A percentile compares a stretch with the other conserved stretches of the same genome.
Evolutionary conservation across 805 yeast species (phyloP).

Genomic region (Saccharomycopsis fermentans): DNA sequence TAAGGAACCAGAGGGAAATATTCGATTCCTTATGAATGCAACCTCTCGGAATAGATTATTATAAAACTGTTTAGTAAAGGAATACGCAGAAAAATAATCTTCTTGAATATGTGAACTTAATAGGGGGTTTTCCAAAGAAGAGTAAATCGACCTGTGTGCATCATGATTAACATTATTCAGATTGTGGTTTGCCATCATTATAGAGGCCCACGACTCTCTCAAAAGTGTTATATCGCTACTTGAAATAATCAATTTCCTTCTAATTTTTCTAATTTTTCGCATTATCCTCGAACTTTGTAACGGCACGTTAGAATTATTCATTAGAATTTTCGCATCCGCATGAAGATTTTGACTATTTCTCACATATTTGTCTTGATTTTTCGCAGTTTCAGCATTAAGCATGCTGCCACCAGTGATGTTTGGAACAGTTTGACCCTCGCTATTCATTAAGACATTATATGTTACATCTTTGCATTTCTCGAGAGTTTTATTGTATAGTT

Average conservation of each 20-base stretch:
- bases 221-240: constrained; percentile 4
- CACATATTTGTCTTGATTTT: background rate
- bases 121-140: background rate
- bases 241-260: constrained; percentile 7
- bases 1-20: constrained; percentile 9
- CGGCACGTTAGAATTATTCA: background rate
- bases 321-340: background rate
- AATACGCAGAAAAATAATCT: constrained; percentile 9
- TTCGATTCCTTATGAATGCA: constrained; percentile 5
- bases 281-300: background rate
- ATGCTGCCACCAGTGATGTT: background rate
- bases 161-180: background rate
- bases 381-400: background rate
- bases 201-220: constrained; percentile 11
- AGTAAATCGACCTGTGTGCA: background rate
- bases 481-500: background rate
- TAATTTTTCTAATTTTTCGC: constrained; percentile 11
- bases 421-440: background rate
- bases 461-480: background rate
- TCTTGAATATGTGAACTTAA: background rate
- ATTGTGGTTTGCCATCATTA: constrained; percentile 1
- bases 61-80: constrained; percentile 17
- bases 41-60: constrained; percentile 13
- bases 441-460: background rate
- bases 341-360: background rate